A percentile compares a stretch with the other conserved stretches of the same genome.
These are phyloP conservation scores for Symbiodinium pilosum DNA, from an alignment of 73 alveolate genomes.

Conservation along the genomic window DNA sequence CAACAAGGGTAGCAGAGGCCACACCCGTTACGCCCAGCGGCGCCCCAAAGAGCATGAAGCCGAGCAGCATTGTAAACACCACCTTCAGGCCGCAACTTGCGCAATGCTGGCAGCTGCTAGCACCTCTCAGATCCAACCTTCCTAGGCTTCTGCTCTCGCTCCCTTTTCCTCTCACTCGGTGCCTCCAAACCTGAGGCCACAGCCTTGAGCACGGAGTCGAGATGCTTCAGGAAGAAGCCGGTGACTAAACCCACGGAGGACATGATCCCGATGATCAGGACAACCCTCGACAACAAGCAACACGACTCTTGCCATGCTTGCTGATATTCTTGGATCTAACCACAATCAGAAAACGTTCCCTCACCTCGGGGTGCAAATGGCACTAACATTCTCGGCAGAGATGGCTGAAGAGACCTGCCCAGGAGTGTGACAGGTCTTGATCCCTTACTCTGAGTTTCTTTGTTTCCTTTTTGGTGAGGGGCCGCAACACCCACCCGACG, in stretches of 20 bases:
- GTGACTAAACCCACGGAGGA: slow-evolving; percentile 89
- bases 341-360: background rate
- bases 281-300: slow-evolving; percentile 5
- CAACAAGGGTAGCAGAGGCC: slow-evolving; percentile 43
- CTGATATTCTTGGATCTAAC: too few species aligned
- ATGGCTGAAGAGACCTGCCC: slow-evolving; percentile 27
- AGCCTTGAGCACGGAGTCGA: slow-evolving; percentile 83
- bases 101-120: background rate
- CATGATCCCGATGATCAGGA: slow-evolving; percentile 73
- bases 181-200: slow-evolving; percentile 81
- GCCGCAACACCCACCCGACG: too few species aligned
- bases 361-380: slow-evolving; percentile 27
- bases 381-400: slow-evolving; percentile 30
- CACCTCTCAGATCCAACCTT: background rate
- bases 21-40: slow-evolving; percentile 51
- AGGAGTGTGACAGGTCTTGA: too few species aligned
- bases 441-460: too few species aligned
- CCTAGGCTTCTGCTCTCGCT: background rate
- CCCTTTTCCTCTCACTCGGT: slow-evolving; percentile 5
- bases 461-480: too few species aligned
- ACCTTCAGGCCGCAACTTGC: background rate
- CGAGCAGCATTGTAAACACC: slow-evolving; percentile 85
- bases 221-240: slow-evolving; percentile 87
- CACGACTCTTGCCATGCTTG: background rate
- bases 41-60: slow-evolving; percentile 82